Evolutionary conservation across 352 stramenopile genomes (phyloP), one percentile per base, ranked within the genome.

Genomic region (Pythium rhizo-oryzae): DNA sequence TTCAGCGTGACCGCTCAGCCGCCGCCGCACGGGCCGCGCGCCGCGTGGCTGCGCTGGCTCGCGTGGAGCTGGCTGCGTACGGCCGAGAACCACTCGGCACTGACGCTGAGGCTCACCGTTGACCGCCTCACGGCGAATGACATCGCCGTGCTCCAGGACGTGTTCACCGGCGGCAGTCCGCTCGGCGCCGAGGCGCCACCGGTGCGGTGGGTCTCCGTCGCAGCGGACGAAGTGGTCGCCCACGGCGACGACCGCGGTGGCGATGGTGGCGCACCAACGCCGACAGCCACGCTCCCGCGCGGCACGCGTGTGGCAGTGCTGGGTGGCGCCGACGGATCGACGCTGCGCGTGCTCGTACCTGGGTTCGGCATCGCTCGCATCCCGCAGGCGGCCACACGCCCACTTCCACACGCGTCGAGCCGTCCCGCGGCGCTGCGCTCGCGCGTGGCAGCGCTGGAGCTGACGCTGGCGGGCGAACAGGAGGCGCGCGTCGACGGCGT

Each of bases 51-150:
- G 15, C 53, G 53, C 8, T 47, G 53, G 53, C 30, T 59, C n/a
- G 53, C 53, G 16, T 59, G 53, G 53, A 46, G 53, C 53, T 59
- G 53, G 25, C 16, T 46, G n/a, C 5, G 35, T 19, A 11, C 19
- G 18, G 18, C 25, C 35, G 18, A 30, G n/a, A 59, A 30, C 8
- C 13, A 46, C 30, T 19, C 21, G 19, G 53, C 28, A 6, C 30
- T 59, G 7, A n/a, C 4, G 18, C 4, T 33, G 13, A 33, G 19
- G 28, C 25, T 59, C 19, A 59, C 28, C 11, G 43, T 59, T 12
- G 33, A 59, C 23, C 8, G 11, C 4, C 6, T 59, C 24, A 59
- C 53, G 8, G 21, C 24, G 8, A n/a, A 59, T 6, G 53, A 59
- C 21, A 33, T 59, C 18, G 35, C 19, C 5, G 53, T 49, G 18